These are phyloP conservation scores for Aspergillus ellipticus DNA, from an alignment of 495 filamentous ascomycete genomes.

Conservation along the genomic window DNA sequence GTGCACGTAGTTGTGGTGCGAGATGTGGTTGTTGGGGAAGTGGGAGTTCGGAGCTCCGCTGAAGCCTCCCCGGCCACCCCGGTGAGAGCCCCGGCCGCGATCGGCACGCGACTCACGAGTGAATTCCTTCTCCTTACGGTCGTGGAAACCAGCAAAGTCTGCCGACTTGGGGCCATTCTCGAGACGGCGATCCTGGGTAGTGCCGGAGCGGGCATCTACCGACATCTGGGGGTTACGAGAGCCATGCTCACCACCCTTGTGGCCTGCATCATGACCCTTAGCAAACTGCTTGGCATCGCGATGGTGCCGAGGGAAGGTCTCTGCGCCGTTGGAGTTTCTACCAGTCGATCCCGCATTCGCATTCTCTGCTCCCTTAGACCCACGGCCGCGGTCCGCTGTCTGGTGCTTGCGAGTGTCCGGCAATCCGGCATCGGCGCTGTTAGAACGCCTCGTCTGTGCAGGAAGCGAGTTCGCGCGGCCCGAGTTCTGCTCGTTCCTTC, in stretches of 20 bases:
- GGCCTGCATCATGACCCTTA: conserved; percentile 30
- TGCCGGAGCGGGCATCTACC: conserved; percentile 33
- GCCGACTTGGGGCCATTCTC: conserved; percentile 40
- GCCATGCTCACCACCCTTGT: conserved; percentile 28
- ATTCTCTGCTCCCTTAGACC: conserved; percentile 33
- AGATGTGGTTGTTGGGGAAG: conserved; percentile 44
- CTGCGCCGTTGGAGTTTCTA: conserved; percentile 25
- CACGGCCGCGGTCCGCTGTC: conserved; percentile 31
- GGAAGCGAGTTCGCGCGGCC: conserved; percentile 41
- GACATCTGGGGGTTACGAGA: conserved; percentile 27
- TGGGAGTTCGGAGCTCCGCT: conserved; percentile 39
- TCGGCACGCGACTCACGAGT: conserved; percentile 47
- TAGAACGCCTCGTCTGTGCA: conserved; percentile 37
- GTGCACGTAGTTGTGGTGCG: conserved; percentile 38
- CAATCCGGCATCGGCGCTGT: conserved; percentile 31
- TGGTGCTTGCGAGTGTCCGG: conserved; percentile 35
- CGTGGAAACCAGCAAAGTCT: conserved; percentile 32
- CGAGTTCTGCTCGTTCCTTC: conserved; percentile 35
- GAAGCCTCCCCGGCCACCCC: conserved; percentile 50
- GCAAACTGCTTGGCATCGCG: conserved; percentile 28
- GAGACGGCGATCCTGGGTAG: conserved; percentile 31
- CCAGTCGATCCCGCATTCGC: conserved; percentile 7
- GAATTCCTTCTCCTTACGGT: conserved; percentile 35
- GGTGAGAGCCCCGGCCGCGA: conserved; percentile 52
- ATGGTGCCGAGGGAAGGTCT: conserved; percentile 29